Evolutionary conservation across 169 alveolate species (phyloP), one percentile per base, ranked within the genome.

Genomic region (Cryptosporidium meleagridis): DNA sequence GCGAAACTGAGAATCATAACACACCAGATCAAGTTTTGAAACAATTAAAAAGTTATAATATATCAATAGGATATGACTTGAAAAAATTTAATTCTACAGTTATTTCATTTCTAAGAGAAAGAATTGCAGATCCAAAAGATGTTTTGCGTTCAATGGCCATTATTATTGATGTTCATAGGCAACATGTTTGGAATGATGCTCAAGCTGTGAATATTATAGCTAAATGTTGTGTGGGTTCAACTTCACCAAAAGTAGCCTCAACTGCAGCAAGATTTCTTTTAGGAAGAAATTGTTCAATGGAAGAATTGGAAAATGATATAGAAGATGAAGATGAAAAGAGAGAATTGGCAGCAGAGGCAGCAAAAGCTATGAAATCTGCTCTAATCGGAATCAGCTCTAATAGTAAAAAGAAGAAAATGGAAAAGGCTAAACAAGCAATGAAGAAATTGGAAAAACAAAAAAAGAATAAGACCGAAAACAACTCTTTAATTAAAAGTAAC

Each of bases 151-250:
- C 94, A 12, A 61, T 93, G 85, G 85, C 94, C 16, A 93, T 93
- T 18, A 67, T 89, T 44, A 91, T 93, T 39, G 95, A 93, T 51
- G 85, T 93, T 91, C 69, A 92, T 80, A 71, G 92, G 12, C 69
- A 93, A 53, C 68, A 91, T n/a, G 61, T 86, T 6, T 93, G 95
- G 95, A 85, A 84, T 39, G 85, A 93, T 58, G 61, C 68, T 45
- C 58, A 84, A 39, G 92, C 93, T n/a, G 87, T 92, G 10, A 93
- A 93, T 85, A 70, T 52, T 21, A 69, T 73, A 48, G 94, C 95
- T 4, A 71, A 71, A 16, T 92, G 95, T 68, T 80, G 89, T 65
- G 29, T 67, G 5, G 67, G 53, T 21, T 39, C 33, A 23, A 80
- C 55, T 41, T 61, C 89, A 26, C 35, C 89, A 61, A 80, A 80